Evolutionary conservation across 2,329 filamentous ascomycete species (phyloP), one percentile per base, ranked within the genome.

Genomic region (Alternaria arbusti): DNA sequence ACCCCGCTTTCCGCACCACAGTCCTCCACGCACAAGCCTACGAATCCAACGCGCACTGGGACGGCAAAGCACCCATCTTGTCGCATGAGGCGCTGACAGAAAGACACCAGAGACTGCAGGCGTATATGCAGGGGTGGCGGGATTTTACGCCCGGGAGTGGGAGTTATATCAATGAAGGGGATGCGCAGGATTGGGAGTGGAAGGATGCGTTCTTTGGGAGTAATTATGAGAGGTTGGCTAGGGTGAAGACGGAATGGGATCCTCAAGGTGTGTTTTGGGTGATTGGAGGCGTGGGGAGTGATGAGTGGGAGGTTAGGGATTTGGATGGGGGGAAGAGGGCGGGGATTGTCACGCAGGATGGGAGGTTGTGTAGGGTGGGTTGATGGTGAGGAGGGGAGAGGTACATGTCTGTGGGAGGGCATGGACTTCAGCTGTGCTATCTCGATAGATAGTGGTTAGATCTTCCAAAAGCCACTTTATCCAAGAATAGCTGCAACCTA

Each of bases 161-260:
- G 44, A 67, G 64, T 55, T 76, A 76, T 65, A 66, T 73, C 40
- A 75, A 75, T 54, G 75, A 76, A 25, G 73, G 72, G 11, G 73
- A 76, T 66, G 70, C 70, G 61, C 72, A 74, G 67, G 72, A 73
- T 49, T 64, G 65, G 62, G 59, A 61, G 25, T 77, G 68, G 67
- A 70, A 72, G 56, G 28, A 65, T 1, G 67, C 62, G 5, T 76
- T 74, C 46, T 78, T 63, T 46, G 74, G 75, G 26, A 30, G 12
- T 2, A 70, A 76, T 54, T 77, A 77, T 63, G 62, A 28, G 43
- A 43, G 65, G 28, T 55, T 78, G 57, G 12, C 54, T n/a, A 44
- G 20, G 4, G 59, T 77, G 1, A 77, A 76, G 67, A 58, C 52
- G 54, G 56, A 58, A 51, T 65, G 47, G 28, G 75, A 78, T 73